phyloP scores from a whole-genome alignment of 306 rosid genomes.

The Dalbergia cultrata region DNA sequence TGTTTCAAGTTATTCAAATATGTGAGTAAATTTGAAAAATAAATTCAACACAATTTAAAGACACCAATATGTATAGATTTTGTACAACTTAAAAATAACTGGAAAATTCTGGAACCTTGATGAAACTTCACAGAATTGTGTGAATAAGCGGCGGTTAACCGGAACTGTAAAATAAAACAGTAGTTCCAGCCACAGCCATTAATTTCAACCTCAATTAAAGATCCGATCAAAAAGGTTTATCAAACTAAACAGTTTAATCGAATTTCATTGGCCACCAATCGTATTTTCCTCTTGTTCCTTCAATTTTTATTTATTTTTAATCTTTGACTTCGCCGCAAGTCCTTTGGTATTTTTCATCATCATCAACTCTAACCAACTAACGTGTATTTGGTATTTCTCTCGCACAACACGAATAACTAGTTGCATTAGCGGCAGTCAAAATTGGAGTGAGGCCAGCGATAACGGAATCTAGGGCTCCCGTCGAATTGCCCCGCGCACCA shows the following conservation, averaged over 20 bases:
- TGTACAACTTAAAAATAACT: background rate
- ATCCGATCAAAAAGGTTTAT: background rate
- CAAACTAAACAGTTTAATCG: background rate
- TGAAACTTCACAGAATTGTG: background rate
- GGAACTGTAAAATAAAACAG: constrained; percentile 28
- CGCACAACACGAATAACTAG: background rate
- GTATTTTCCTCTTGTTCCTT: background rate
- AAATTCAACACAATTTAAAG: no score
- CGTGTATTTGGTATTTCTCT: background rate
- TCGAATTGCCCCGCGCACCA: constrained; percentile 38
- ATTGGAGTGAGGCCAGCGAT: constrained; percentile 35
- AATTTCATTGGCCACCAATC: constrained; percentile 35
- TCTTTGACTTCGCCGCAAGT: no score
- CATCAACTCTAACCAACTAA: background rate
- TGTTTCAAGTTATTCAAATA: no score
- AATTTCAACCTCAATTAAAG: background rate
- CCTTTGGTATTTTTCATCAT: background rate
- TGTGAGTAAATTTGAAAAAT: no score
- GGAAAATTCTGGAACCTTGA: background rate
- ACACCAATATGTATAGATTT: background rate
- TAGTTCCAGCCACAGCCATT: background rate
- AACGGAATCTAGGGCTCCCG: constrained; percentile 50
- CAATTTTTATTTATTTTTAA: background rate
- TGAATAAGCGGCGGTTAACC: constrained; percentile 10
- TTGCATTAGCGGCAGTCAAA: constrained; percentile 53